Evolutionary conservation across 176 grass and related monocot species (phyloP).

Genomic region (Hsuehochloa calcarea): DNA sequence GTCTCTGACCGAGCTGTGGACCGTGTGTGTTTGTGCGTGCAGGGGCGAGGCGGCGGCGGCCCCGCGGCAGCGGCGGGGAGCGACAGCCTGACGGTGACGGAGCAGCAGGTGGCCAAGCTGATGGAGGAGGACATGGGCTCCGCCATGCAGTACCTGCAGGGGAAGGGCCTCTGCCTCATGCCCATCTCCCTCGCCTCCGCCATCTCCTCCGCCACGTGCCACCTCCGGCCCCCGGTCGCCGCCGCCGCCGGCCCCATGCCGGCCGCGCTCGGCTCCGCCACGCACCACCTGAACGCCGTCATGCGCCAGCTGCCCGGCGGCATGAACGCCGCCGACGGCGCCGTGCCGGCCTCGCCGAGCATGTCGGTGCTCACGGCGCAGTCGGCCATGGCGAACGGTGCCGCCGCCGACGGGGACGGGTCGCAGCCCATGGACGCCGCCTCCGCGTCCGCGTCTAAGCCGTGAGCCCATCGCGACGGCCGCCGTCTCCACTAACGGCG

Average conservation of each 20-base stretch:
- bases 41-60: conserved; percentile 39
- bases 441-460: conserved; percentile 48
- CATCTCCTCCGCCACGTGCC: conserved; percentile 77
- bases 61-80: conserved; percentile 22
- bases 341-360: conserved; percentile 45
- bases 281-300: conserved; percentile 25
- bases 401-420: conserved; percentile 19
- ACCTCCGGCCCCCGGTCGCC: conserved; percentile 30
- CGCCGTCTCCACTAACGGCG: conserved; percentile 9
- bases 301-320: conserved; percentile 5
- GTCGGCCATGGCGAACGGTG: conserved; percentile 49
- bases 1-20: background rate
- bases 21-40: background rate
- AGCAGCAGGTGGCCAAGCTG: conserved; percentile 94
- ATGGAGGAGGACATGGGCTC: conserved; percentile 99
- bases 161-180: conserved; percentile 98
- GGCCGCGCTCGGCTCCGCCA: background rate
- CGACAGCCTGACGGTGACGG: conserved; percentile 78
- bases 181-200: conserved; percentile 90
- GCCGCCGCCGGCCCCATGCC: background rate
- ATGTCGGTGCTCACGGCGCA: conserved; percentile 55
- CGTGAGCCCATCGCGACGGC: conserved; percentile 3
- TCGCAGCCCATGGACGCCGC: conserved; percentile 44
- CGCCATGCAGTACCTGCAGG: conserved; percentile 98
- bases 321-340: conserved; percentile 14